Evolutionary conservation across 306 rosid species (phyloP).

Genomic region (Rubus parviflorus): DNA sequence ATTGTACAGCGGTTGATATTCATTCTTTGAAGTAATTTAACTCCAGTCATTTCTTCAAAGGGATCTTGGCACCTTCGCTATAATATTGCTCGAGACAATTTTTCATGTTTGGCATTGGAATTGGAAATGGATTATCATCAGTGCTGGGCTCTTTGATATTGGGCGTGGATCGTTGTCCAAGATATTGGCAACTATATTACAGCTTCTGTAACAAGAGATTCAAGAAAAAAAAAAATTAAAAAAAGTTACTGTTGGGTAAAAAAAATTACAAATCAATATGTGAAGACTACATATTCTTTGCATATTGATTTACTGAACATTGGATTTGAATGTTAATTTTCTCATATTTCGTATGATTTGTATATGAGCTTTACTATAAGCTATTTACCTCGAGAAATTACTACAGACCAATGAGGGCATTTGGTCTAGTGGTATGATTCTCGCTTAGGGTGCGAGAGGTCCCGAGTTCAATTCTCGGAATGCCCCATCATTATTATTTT

Average conservation of each 20-base stretch:
- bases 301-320: too few species aligned
- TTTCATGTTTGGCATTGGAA: neutral
- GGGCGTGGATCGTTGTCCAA: neutral
- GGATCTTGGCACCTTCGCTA: neutral
- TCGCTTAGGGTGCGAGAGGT: conserved; percentile 23
- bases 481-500: neutral
- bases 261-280: too few species aligned
- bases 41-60: neutral
- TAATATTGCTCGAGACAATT: neutral
- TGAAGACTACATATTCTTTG: too few species aligned
- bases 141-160: neutral
- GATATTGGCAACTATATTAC: neutral
- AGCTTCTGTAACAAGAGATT: neutral
- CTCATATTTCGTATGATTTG: too few species aligned
- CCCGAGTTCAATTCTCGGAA: conserved; percentile 19
- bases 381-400: too few species aligned
- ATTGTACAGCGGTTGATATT: neutral
- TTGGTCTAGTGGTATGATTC: conserved; percentile 25
- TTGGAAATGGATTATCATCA: too few species aligned
- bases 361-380: too few species aligned
- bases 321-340: too few species aligned
- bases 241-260: too few species aligned
- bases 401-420: neutral
- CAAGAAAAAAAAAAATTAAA: too few species aligned
- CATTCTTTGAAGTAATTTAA: neutral